Conservation (phyloP, 371 early-diverging fungal species). For the Phascolomyces articulosus region DNA sequence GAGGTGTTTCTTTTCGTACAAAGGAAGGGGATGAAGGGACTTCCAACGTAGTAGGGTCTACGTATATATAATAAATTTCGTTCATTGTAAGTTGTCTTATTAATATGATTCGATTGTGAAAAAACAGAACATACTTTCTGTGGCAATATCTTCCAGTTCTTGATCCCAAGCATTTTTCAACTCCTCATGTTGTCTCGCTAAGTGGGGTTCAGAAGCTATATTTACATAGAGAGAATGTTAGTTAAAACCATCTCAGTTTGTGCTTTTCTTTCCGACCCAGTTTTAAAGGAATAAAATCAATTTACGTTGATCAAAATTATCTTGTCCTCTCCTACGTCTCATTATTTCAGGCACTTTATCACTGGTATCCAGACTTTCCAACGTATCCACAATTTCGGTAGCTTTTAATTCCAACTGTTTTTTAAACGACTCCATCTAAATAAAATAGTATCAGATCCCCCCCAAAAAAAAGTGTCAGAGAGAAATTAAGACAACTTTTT, state of each 20-base stretch:
- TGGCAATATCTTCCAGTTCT: slow-evolving; percentile 37
- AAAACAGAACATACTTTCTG: slow-evolving; percentile 43
- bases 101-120: too few relatives aligned
- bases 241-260: neutral
- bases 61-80: neutral
- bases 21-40: slow-evolving; percentile 14
- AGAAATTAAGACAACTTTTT: neutral
- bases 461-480: neutral
- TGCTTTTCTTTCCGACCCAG: neutral
- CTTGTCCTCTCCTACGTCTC: slow-evolving; percentile 42
- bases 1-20: slow-evolving; percentile 31
- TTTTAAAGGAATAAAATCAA: too few relatives aligned
- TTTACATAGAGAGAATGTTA: neutral
- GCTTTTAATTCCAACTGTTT: slow-evolving; percentile 64
- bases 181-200: slow-evolving; percentile 39
- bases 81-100: neutral
- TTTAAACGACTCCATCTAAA: slow-evolving; percentile 57
- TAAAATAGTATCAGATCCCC: neutral
- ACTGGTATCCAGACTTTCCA: slow-evolving; percentile 32
- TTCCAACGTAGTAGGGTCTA: slow-evolving; percentile 11
- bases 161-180: slow-evolving; percentile 45
- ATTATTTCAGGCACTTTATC: slow-evolving; percentile 44
- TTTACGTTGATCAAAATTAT: slow-evolving; percentile 51
- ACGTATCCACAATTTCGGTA: slow-evolving; percentile 43
- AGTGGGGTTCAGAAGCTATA: slow-evolving; percentile 35